Evolutionary conservation across 1,284 basidiomycete species (phyloP), one percentile per base, ranked within the genome.

Genomic region (Cutaneotrichosporon arboriforme): DNA sequence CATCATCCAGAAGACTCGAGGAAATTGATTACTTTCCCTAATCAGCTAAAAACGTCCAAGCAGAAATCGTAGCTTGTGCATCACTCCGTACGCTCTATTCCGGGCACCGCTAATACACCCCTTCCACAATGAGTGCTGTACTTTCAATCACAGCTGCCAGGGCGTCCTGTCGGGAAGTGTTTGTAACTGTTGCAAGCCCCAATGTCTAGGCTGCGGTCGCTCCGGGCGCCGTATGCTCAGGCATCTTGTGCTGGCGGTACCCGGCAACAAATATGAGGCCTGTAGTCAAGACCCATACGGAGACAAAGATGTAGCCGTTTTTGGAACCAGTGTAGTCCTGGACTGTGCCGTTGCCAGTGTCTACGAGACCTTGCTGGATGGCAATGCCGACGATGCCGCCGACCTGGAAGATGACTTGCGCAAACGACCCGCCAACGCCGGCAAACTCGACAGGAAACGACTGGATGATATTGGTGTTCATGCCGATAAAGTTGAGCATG

Each of bases 361-460:
- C 20, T 13, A 51, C 37, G 10, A 73, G 59, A 15, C 68, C 71
- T 18, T 63, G 53, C 52, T 73, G 71, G 45, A 72, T 54, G 17
- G 69, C 64, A 51, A 73, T 70, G 44, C 70, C 70, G 45, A 71
- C 62, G 35, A 73, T 67, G 36, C 69, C 69, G 31, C 68, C 69
- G 31, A 73, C 54, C 46, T 72, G 70, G 65, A 73, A 72, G 54
- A 72, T 62, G 61, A 73, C 64, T 31, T 72, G 60, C 35, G 66
- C 65, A 41, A 68, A 68, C 1, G 65, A 65, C 15, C 69, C 67
- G 14, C 66, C 70, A 35, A 69, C 59, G 38, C 66, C 68, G 0
- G 68, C 68, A 37, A 62, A 69, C 49, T 66, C 64, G 49, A 65
- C 36, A 2, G 67, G 67, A 61, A 68, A 68, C 10, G 58, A 52